Base-by-base conservation (phyloP, 768 basidiomycete species). In the Hygrocybe coccinea region DNA sequence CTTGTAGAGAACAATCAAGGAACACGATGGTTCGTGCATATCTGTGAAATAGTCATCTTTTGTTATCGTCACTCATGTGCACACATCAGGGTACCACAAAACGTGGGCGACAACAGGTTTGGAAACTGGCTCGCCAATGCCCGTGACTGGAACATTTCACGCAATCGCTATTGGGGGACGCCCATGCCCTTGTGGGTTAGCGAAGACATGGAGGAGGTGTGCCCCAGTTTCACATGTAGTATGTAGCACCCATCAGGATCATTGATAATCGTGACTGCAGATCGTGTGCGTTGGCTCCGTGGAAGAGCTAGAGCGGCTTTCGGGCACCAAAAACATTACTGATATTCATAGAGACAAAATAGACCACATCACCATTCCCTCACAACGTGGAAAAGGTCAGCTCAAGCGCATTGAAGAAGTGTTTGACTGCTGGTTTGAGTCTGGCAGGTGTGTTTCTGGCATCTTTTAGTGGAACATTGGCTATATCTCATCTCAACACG, bases 341-440 rank as follows among this genome's bases (percentile, higher is more conserved):
- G 95, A 99, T 69, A 72, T 99, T 43, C 95, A 98, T 72, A 79
- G 95, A 53, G 93, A 99, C 60, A 91, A 84, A 65, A 93, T 99
- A 64, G 95, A 98, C 68, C 84, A 91, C 66, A 90, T 99, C 74
- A 95, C 91, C 49, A 97, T 98, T 64, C 97, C 95, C 9, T 97
- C 94, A 17, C 76, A 86, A 67, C 73, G 82, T 68, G 95, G 95
- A 51, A 95, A 91, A 63, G 95, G 95, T 14, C 71, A 72, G 10
- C 74, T 99, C 21, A 90, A 81, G 71, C 86, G 97, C 48, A 79
- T 97, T n/a, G 91, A 97, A 57, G 97, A 98, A 69, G 93, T 99
- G 36, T 98, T 99, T 67, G 97, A 99, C 67, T 99, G 97, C 66
- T 99, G 97, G 97, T 99, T 99, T 67, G 97, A 99, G 74, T 98